Conservation (phyloP, 768 basidiomycete genomes). For the Rhizopogon sp. region DNA sequence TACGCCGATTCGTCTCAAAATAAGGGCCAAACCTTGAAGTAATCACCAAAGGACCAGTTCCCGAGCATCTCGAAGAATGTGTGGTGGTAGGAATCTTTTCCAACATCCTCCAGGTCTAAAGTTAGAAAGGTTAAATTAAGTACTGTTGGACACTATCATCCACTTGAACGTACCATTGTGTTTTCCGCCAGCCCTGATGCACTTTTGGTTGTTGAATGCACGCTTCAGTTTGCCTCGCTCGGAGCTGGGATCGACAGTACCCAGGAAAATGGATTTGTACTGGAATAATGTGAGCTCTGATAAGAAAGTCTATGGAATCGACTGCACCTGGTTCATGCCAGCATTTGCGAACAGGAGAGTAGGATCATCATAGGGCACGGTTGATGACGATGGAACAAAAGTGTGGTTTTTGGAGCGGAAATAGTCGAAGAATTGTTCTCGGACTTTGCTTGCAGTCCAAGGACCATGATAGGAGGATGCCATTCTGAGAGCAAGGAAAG, state of each 20-base stretch:
- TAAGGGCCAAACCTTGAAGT: slow-evolving; percentile 80
- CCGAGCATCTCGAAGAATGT: slow-evolving; percentile 99
- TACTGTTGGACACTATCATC: not conserved
- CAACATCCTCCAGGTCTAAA: slow-evolving; percentile 95
- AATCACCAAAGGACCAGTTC: slow-evolving; percentile 99
- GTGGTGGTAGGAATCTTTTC: slow-evolving; percentile 97
- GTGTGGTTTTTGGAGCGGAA: slow-evolving; percentile 79
- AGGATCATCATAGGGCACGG: slow-evolving; percentile 96
- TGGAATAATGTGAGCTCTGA: slow-evolving; percentile 28
- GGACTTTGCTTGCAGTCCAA: slow-evolving; percentile 81
- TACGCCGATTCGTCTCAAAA: not conserved
- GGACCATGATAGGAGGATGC: slow-evolving; percentile 29
- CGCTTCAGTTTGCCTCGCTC: slow-evolving; percentile 87
- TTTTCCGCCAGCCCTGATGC: slow-evolving; percentile 97
- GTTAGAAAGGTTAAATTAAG: slow-evolving; percentile 2
- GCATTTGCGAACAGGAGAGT: slow-evolving; percentile 98
- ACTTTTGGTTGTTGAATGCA: slow-evolving; percentile 96
- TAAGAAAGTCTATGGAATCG: not conserved
- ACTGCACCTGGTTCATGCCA: slow-evolving; percentile 85
- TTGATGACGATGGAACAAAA: slow-evolving; percentile 86
- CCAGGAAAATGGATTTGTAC: slow-evolving; percentile 98
- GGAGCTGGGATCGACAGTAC: slow-evolving; percentile 93
- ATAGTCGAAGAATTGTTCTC: slow-evolving; percentile 88
- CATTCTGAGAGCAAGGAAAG: slow-evolving; percentile 17
- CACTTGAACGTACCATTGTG: slow-evolving; percentile 71